phyloP scores from a whole-genome alignment of 2,329 filamentous ascomycete genomes.

The Septoria linicola region DNA sequence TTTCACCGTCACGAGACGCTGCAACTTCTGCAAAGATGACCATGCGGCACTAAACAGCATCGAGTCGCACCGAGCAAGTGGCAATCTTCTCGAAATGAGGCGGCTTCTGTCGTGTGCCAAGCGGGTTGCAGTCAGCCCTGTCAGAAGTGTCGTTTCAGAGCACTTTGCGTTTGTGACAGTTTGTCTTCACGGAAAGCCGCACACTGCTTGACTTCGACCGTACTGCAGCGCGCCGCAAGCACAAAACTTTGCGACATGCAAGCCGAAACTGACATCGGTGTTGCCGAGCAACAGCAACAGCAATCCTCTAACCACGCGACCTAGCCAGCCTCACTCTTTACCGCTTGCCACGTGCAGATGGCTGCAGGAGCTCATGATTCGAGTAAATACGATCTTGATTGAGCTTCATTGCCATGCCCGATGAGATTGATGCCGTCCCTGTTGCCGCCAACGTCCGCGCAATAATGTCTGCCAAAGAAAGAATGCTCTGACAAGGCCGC shows the following conservation, averaged over 20 bases:
- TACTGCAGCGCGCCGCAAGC: neutral
- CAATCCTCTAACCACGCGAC: neutral
- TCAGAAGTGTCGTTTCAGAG: conserved; percentile 1
- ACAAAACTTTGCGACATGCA: neutral
- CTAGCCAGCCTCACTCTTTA: neutral
- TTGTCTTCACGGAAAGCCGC: neutral
- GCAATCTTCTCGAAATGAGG: neutral
- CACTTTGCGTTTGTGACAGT: neutral
- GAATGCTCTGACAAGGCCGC: neutral
- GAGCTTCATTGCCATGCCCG: no score
- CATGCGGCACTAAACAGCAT: no score
- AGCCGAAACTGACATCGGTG: neutral
- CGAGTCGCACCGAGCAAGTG: neutral
- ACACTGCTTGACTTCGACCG: neutral
- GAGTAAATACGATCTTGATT: neutral
- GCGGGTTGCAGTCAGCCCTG: neutral
- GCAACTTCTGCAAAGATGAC: no score
- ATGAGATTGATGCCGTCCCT: no score
- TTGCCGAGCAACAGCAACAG: neutral
- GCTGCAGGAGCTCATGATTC: neutral
- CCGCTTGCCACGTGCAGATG: neutral
- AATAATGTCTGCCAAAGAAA: no score
- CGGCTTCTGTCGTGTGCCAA: neutral
- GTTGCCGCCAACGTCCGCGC: no score
- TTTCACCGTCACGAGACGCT: neutral